Evolutionary conservation across 805 yeast genomes (phyloP), one percentile per base, ranked within the genome.

Genomic region (Cephaloascus fragrans): DNA sequence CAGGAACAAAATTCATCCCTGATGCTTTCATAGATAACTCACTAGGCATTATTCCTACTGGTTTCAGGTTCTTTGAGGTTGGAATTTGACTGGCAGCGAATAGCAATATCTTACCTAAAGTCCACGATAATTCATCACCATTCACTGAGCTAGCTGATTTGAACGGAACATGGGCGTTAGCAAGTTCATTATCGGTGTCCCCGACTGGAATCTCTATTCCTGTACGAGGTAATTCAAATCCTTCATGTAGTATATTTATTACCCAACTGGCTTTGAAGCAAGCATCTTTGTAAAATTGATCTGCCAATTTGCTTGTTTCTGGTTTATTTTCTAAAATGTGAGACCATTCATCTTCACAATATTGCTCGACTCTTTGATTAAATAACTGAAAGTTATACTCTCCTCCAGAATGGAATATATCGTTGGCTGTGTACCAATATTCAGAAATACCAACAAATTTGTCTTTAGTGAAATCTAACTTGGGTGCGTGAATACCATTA

Each of bases 211-310:
- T 32, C 35, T 80, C 86, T 36, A 77, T 48, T 4, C 73, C 86
- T 3, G 75, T 59, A 44, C 89, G 57, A 1, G 98, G 97, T 29
- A 93, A 67, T 18, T 80, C 85, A 54, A 90, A 90, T 0, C 98
- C 98, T 47, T 89, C 96, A 55, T 87, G 96, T 19, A 93, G 61
- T 26, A 93, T 73, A 51, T 83, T 88, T 31, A 88, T 68, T 2
- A 93, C 88, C 97, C 98, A 93, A 41, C 85, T 78, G 4, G 96
- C 94, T 52, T 93, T 93, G 65, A 93, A 93, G 55, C 98, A 93
- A 2, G 95, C 85, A 44, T 79, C 81, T 39, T 64, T 68, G 28
- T 93, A 62, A 41, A 74, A 69, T 0, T 80, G 75, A 23, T 71
- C 64, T 3, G 74, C 67, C 18, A 84, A 64, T 26, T 69, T 66